Evolutionary conservation across 2,329 filamentous ascomycete species (phyloP), one percentile per base, ranked within the genome.

Genomic region (Chaetothyriales sp.): DNA sequence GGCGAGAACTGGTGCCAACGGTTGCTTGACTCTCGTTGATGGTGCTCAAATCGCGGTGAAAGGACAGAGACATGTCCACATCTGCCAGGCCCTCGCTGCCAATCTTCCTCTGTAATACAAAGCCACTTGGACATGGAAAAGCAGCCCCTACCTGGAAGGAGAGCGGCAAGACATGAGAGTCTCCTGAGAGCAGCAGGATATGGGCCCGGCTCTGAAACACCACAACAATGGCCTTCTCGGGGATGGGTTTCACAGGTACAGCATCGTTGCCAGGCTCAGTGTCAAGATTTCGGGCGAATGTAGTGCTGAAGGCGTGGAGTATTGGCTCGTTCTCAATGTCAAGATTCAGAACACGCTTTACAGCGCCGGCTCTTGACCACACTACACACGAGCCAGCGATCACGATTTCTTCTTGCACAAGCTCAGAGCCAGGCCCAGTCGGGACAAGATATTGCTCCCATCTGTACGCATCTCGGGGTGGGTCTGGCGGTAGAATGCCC

Each of bases 81-180:
- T 65, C 53, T 73, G 18, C 15, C 15, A 57, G 53, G 22, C 43
- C 44, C 9, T 55, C 50, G 2, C 18, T 47, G 18, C 48, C 75
- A 44, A 82, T 73, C 64, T 85, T 94, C 55, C 89, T 78, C 67
- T 97, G 90, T 52, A 98, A 80, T 18, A 98, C 77, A 48, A 97
- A 76, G 22, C 92, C 92, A 29, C 81, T 76, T 5, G 89, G 85
- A 10, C 86, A 86, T 37, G 90, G 81, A 66, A 89, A 87, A 28
- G 86, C 89, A 50, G 81, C 81, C 64, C 95, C 88, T 44, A 95
- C 85, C 69, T 97, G 89, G 64, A 98, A 98, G 1, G 90, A 90
- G 63, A 98, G 80, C 65, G 95, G 88, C 47, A 97, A 77, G 53
- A 95, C 80, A 75, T 98, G 86, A 64, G 80, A 92, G 33, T 87